phyloP scores from a whole-genome alignment of 2,329 filamentous ascomycete genomes.

The Diaporthe sp. region DNA sequence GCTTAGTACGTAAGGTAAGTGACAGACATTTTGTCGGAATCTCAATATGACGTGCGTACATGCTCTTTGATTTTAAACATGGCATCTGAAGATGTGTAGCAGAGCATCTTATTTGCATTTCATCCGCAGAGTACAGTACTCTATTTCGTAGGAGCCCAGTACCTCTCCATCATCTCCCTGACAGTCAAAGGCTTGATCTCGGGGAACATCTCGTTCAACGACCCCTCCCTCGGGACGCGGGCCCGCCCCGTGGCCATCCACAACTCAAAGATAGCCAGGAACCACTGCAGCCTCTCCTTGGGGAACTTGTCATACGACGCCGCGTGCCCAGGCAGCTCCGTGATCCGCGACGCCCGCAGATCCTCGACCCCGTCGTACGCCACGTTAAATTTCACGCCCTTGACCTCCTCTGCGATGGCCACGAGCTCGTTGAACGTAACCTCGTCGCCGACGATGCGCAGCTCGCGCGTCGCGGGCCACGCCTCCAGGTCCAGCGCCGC shows the following conservation, averaged over 20 bases:
- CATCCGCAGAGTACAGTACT: neutral
- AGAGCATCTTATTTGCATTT: neutral
- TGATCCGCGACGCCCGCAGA: neutral
- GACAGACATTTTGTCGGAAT: too few relatives aligned
- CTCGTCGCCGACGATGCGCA: constrained; percentile 51
- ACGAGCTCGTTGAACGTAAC: constrained; percentile 57
- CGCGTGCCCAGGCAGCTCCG: neutral
- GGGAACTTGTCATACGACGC: neutral
- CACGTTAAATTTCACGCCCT: neutral
- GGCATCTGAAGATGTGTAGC: neutral
- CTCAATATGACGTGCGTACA: too few relatives aligned
- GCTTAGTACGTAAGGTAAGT: too few relatives aligned
- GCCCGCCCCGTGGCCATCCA: neutral
- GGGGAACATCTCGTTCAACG: constrained; percentile 1
- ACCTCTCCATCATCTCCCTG: neutral
- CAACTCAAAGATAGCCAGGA: constrained; percentile 11
- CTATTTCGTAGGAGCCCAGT: neutral
- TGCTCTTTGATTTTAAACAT: neutral
- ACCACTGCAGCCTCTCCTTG: constrained; percentile 7
- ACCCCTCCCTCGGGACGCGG: neutral
- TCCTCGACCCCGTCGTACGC: neutral
- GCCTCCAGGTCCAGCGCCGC: constrained; percentile 51
- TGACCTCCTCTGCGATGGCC: constrained; percentile 51
- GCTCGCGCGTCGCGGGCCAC: constrained; percentile 51
- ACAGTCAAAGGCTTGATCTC: neutral